These are phyloP conservation scores for Isoetes engelmannii DNA, from an alignment of 83 land plant genomes.

Conservation along the genomic window DNA sequence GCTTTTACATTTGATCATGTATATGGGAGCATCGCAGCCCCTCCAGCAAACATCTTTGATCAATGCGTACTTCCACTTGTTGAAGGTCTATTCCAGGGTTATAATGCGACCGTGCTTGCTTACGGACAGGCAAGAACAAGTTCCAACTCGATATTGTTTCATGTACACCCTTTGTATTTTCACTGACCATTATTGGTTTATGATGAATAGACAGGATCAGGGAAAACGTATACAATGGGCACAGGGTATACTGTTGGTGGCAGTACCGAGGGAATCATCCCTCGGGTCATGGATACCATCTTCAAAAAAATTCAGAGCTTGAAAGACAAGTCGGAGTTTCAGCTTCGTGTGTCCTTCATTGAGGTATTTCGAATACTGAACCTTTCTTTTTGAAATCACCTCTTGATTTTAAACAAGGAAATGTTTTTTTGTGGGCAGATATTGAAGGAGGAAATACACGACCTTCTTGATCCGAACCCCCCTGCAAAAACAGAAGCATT, in stretches of 20 bases:
- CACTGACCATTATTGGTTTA: neutral
- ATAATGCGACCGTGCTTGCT: conserved; percentile 96
- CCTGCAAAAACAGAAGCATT: conserved; percentile 27
- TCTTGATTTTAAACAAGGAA: neutral
- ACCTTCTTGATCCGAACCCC: conserved; percentile 66
- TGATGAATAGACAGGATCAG: conserved; percentile 84
- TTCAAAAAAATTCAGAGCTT: conserved; percentile 51
- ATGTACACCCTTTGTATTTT: neutral
- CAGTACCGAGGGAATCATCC: conserved; percentile 63
- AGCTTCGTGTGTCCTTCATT: conserved; percentile 89
- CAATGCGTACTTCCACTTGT: conserved; percentile 85
- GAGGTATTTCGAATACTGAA: conserved; percentile 46
- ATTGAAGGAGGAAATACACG: conserved; percentile 96
- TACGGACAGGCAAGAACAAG: conserved; percentile 74
- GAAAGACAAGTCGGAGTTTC: conserved; percentile 56
- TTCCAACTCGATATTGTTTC: neutral
- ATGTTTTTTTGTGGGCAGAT: conserved; percentile 40
- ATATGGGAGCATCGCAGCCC: conserved; percentile 48
- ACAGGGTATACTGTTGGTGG: conserved; percentile 71
- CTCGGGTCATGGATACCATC: conserved; percentile 79
- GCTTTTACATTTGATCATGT: conserved; percentile 90
- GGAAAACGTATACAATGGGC: conserved; percentile 97
- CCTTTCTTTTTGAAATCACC: neutral
- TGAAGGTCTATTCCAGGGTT: conserved; percentile 80
- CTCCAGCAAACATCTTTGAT: conserved; percentile 50